phyloP scores from a whole-genome alignment of 371 early-diverging fungal genomes.

The Parasitella parasitica region DNA sequence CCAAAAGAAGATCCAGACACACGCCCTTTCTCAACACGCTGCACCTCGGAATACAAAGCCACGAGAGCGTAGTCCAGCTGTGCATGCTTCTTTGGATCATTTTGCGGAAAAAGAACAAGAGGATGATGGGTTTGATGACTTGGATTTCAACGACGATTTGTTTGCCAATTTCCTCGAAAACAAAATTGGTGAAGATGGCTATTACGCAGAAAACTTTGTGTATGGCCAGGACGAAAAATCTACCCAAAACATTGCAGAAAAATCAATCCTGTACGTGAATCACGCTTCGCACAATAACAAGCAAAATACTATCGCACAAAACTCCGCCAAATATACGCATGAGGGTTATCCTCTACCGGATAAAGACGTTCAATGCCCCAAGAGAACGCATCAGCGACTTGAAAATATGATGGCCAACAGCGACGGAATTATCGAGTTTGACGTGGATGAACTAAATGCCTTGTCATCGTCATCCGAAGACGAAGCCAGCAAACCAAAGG shows the following conservation, averaged over 20 bases:
- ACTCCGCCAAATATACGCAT: not conserved
- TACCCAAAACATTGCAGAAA: not conserved
- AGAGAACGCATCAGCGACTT: not conserved
- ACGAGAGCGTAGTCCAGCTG: not conserved
- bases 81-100: not conserved
- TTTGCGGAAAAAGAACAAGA: not conserved
- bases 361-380: not conserved
- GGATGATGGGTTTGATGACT: not conserved
- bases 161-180: slow-evolving; percentile 14
- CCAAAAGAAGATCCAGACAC: not conserved
- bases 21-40: not conserved
- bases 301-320: not conserved
- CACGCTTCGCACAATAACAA: not conserved
- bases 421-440: not conserved
- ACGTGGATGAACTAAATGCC: not conserved
- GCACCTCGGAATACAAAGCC: not conserved
- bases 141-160: slow-evolving; percentile 3
- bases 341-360: not conserved
- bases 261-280: not conserved
- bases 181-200: slow-evolving; percentile 1
- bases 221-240: not conserved
- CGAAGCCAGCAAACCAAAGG: not conserved
- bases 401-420: not conserved
- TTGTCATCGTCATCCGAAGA: not conserved
- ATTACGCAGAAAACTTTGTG: not conserved